Evolutionary conservation across 345 rosid species (phyloP), one percentile per base, ranked within the genome.

Genomic region (Pseudoturritis turrita): DNA sequence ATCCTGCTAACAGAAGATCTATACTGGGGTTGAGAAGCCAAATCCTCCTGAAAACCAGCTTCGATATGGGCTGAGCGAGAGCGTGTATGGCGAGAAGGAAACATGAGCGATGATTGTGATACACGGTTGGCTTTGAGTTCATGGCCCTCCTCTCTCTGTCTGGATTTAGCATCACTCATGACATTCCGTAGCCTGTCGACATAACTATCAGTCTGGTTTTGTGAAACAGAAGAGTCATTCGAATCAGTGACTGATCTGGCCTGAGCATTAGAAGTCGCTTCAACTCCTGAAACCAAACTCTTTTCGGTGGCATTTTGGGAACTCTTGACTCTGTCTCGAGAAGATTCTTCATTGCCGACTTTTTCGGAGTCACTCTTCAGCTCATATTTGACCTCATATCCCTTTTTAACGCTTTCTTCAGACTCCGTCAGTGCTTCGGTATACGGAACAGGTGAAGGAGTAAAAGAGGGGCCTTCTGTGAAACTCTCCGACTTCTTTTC

Each of bases 51-150:
- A 33, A 47, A 14, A 53, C 33, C 63, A 61, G 22, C 28, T 41
- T 49, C 31, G 6, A 85, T 62, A 82, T 85, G 89, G 58, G 86
- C 95, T 14, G 95, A 87, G 31, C 74, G 79, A 41, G 89, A 84
- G 11, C 78, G 81, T 0, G 78, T 56, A 77, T 90, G 90, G 40
- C 80, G 68, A 51, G 61, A 81, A 67, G 84, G 70, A 58, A 77
- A 66, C 83, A 79, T 78, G 54, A 73, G 51, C 18, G 46, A 73
- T 35, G 80, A 43, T 66, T 68, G 56, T 33, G 63, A 29, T 47
- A 43, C 33, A 51, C 40, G 51, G 40, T 51, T 70, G 70, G 85
- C 76, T 10, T 19, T 66, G 62, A 80, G 70, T 62, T 49, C 83
- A 55, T 77, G 74, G 47, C 74, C 31, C 70, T 81, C 77, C 77